These are phyloP conservation scores for Coniosporium tulheliwenetii DNA, from an alignment of 2,329 filamentous ascomycete genomes.

Conservation along the genomic window DNA sequence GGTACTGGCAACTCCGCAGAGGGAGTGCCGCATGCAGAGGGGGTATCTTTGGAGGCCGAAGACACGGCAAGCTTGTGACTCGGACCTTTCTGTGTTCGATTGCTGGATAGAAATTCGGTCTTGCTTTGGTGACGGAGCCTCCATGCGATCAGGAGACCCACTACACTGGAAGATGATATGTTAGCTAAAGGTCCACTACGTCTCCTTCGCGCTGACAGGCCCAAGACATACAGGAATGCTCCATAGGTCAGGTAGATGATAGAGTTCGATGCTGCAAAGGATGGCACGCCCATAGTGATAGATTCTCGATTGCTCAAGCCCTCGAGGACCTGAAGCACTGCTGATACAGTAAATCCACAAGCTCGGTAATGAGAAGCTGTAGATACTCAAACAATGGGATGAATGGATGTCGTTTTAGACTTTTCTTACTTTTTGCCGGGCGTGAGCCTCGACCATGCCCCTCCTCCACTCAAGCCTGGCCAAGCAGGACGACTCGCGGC, in stretches of 20 bases:
- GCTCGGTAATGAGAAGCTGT: not conserved
- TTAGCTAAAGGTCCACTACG: slow-evolving; percentile 4
- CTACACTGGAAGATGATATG: slow-evolving; percentile 30
- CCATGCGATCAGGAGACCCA: slow-evolving; percentile 46
- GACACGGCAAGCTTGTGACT: slow-evolving; percentile 3
- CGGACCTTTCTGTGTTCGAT: slow-evolving; percentile 74
- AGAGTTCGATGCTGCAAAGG: slow-evolving; percentile 63
- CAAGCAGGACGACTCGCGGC: too few relatives aligned
- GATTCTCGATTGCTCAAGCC: not conserved
- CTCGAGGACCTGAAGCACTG: not conserved
- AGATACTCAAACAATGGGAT: not conserved
- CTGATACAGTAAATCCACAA: not conserved
- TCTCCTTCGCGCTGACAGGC: not conserved
- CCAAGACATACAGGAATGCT: slow-evolving; percentile 46
- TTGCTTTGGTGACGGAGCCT: slow-evolving; percentile 46
- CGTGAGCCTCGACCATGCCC: not conserved
- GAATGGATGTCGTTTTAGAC: not conserved
- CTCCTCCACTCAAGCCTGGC: not conserved
- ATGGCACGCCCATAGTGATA: slow-evolving; percentile 55
- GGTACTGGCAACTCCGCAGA: too few relatives aligned
- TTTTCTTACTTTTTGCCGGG: not conserved
- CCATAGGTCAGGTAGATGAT: slow-evolving; percentile 70
- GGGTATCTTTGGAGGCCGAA: too few relatives aligned
- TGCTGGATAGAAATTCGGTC: slow-evolving; percentile 57
- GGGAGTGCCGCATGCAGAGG: too few relatives aligned